Percentiles rank a stretch among this genome's conserved stretches.
phyloP scores from a whole-genome alignment of 2,329 filamentous ascomycete species.

The Nigrospora sphaerica region DNA sequence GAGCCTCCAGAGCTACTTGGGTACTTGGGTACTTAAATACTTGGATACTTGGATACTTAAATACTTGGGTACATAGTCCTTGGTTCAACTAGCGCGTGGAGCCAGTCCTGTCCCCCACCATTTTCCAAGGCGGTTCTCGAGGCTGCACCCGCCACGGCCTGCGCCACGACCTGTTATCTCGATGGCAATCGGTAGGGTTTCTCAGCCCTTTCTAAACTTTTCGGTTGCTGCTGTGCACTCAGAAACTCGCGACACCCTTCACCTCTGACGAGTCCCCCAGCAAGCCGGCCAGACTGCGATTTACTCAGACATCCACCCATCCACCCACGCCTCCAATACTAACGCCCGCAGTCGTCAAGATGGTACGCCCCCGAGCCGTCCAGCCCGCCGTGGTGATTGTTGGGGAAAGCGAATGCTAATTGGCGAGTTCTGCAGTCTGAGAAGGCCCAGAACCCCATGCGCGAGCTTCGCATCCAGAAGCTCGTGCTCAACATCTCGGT shows the following conservation, averaged over 20 bases:
- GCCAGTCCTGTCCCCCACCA: no score
- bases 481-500: constrained; percentile 81
- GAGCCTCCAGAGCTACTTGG: no score
- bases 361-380: constrained; percentile 1
- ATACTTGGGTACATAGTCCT: no score
- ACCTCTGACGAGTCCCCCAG: no score
- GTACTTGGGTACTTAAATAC: no score
- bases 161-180: no score
- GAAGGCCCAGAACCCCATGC: constrained; percentile 97
- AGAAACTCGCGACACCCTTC: no score
- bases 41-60: no score
- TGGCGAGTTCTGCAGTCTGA: constrained; percentile 51
- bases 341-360: constrained; percentile 10
- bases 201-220: no score
- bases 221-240: no score
- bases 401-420: constrained; percentile 29
- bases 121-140: neutral
- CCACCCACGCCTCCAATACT: constrained; percentile 30
- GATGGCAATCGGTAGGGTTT: no score
- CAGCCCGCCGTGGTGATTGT: neutral
- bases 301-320: neutral
- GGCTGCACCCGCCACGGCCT: neutral
- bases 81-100: no score
- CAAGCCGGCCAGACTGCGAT: neutral
- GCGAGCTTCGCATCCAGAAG: constrained; percentile 81